These are phyloP conservation scores for Cercospora janseana DNA, from an alignment of 2,329 filamentous ascomycete genomes.

Conservation along the genomic window DNA sequence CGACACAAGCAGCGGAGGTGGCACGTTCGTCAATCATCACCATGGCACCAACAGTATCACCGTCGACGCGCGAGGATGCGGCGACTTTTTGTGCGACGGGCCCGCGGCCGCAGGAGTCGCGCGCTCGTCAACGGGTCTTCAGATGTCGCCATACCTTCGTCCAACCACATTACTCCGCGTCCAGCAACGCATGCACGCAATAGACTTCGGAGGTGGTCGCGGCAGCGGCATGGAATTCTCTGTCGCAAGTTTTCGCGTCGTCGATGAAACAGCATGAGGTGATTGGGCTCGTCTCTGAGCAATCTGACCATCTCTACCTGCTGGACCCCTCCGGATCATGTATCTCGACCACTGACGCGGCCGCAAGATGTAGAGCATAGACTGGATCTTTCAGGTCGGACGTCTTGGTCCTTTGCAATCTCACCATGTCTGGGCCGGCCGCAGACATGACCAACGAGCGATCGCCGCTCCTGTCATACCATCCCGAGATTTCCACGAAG, in stretches of 20 bases:
- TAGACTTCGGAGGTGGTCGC: conserved; percentile 1
- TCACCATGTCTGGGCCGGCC: conserved; percentile 5
- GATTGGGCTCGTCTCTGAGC: conserved; percentile 12
- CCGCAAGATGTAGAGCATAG: conserved; percentile 9
- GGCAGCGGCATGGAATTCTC: not conserved
- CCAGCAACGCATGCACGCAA: not conserved
- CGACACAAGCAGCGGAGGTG: too few species aligned
- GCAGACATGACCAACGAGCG: conserved; percentile 7
- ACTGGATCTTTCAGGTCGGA: not conserved
- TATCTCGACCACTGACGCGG: not conserved
- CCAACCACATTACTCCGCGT: not conserved
- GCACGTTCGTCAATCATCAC: too few species aligned
- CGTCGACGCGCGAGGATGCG: not conserved
- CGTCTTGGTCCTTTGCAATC: not conserved
- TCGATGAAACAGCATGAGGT: conserved; percentile 16
- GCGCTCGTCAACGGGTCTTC: conserved; percentile 2
- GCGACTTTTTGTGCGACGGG: not conserved
- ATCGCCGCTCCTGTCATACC: conserved; percentile 17
- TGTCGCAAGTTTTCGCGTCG: too few species aligned
- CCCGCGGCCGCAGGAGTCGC: conserved; percentile 4
- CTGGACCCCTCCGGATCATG: conserved; percentile 4
- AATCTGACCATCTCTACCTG: conserved; percentile 11
- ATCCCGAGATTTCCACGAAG: not conserved
- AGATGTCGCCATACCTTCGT: conserved; percentile 5
- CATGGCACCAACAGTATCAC: not conserved